Conservation (phyloP, 257 asterid genomes). For the Solanum chmielewskii region DNA sequence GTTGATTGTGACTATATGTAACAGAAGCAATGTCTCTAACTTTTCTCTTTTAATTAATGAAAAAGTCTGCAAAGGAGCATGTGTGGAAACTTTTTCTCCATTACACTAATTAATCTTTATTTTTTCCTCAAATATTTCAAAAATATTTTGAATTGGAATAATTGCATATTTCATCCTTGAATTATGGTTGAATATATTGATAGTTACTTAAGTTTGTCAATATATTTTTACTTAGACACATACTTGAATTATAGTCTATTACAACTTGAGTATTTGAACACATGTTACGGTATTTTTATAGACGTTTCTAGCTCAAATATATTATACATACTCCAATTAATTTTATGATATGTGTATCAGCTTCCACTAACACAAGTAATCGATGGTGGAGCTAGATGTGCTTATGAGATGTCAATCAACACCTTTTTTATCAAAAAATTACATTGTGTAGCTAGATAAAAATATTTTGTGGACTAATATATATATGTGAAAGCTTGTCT, state of each 20-base stretch:
- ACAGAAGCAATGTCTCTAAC: slow-evolving; percentile 21
- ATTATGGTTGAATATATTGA: background rate
- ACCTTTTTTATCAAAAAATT: no score
- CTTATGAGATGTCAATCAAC: no score
- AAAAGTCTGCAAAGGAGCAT: slow-evolving; percentile 58
- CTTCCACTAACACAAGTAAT: background rate
- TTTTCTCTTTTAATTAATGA: slow-evolving; percentile 33
- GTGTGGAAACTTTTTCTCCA: slow-evolving; percentile 94
- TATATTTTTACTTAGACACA: background rate
- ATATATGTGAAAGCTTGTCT: slow-evolving; percentile 29
- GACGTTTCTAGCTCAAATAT: background rate
- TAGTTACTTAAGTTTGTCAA: background rate
- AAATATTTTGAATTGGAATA: background rate
- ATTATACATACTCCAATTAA: background rate
- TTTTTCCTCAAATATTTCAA: background rate
- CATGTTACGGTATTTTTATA: background rate
- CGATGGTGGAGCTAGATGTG: no score
- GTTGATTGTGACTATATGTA: slow-evolving; percentile 46
- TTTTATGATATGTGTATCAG: background rate
- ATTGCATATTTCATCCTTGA: background rate
- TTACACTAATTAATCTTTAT: background rate
- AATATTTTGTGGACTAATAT: no score
- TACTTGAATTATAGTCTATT: background rate
- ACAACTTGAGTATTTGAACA: background rate
- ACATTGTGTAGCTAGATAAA: no score